Evolutionary conservation across 306 rosid genomes (phyloP), one percentile per base, ranked within the genome.

Genomic region (Hippophae gyantsensis): DNA sequence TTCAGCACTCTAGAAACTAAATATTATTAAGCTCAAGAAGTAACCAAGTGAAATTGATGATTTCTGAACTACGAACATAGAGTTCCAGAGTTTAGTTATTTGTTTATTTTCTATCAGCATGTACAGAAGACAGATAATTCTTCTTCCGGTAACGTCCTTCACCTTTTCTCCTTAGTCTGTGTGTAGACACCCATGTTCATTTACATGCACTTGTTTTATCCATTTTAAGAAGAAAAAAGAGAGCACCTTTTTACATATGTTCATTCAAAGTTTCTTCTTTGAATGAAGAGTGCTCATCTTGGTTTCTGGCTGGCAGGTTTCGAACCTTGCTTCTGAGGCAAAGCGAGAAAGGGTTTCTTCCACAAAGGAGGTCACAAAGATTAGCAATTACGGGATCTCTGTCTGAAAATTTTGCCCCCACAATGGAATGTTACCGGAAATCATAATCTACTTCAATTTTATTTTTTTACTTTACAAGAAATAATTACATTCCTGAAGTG

Each of bases 361-460:
- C 79, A 73, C 82, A 46, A 85, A 85, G 82, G 86, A 79, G 81
- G 70, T 92, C 70, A 61, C 86, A 27, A 85, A 83, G 83, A 87
- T 92, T 41, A 87, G 87, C 77, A 82, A 92, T 65, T 78, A 81
- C 60, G 98, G 98, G 57, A 83, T 87, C 72, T 83, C 98, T 6
- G 80, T 92, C 75, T 92, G 86, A 92, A 61, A 60, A 62, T 27
- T 59, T 46, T 57, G 8, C 48, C 9, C 40, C 66, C 56, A 11
- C 61, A 42, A n/a, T 46, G 47, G 13, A 63, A 63, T 64, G 53
- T 70, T 69, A 42, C 32, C 54, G 23, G 23, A 18, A 18, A 52
- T 48, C 14, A 66, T 23, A 57, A 42, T 4, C 38, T 32, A 32
- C 38, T 32, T 32, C 5, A 42, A 14, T 58, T 43, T 27, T 9